Conservation (phyloP, 768 basidiomycete species). For the Rhodosporidiobolus odoratus region DNA sequence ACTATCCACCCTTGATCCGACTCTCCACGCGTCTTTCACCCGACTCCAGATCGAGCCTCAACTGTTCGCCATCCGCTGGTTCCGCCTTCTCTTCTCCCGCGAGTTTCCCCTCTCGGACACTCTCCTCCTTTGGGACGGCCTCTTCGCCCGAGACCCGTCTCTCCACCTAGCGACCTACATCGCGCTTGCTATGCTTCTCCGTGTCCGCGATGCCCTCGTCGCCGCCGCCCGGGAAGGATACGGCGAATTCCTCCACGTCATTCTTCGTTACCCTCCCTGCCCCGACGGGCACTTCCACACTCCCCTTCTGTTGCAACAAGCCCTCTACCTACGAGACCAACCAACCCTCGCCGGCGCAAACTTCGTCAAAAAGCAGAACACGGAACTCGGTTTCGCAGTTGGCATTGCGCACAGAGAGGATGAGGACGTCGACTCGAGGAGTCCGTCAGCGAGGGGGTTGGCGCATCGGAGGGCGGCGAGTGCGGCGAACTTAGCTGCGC, state of each 20-base stretch:
- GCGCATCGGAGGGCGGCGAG: conserved; percentile 8
- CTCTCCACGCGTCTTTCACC: conserved; percentile 69
- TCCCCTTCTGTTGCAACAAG: conserved; percentile 73
- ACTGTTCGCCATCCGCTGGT: conserved; percentile 97
- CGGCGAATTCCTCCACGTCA: conserved; percentile 70
- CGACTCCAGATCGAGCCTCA: conserved; percentile 85
- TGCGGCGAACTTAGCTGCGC: background rate
- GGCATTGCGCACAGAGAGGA: conserved; percentile 10
- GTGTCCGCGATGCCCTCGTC: conserved; percentile 65
- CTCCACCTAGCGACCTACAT: conserved; percentile 76
- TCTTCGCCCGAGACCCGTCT: conserved; percentile 78
- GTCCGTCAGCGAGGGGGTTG: background rate
- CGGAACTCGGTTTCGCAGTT: conserved; percentile 5
- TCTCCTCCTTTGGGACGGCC: conserved; percentile 88
- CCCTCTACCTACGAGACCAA: conserved; percentile 52
- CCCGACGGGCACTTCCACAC: conserved; percentile 52
- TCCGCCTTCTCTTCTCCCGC: conserved; percentile 84
- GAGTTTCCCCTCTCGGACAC: conserved; percentile 77
- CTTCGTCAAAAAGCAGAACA: conserved; percentile 31
- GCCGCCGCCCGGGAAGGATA: conserved; percentile 73
- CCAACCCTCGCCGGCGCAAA: conserved; percentile 21
- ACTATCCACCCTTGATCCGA: conserved; percentile 71
- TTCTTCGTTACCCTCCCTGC: conserved; percentile 76
- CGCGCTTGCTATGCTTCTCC: conserved; percentile 88
- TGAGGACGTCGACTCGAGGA: conserved; percentile 6